These are phyloP conservation scores for Ogataea naganishii DNA, from an alignment of 805 yeast genomes.

Conservation along the genomic window DNA sequence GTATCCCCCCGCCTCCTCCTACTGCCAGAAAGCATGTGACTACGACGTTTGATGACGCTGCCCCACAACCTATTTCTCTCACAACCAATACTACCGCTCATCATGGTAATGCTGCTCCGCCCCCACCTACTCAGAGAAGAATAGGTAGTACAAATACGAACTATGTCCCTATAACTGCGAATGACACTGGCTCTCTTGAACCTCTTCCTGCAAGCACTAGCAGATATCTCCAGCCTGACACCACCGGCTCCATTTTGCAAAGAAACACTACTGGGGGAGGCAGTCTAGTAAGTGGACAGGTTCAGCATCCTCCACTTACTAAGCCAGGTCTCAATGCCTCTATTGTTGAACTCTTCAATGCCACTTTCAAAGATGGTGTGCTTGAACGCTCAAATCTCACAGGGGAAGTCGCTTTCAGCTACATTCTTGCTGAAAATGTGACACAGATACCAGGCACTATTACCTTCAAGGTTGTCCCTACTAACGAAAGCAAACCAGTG, in stretches of 20 bases:
- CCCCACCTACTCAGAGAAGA: slow-evolving; percentile 24
- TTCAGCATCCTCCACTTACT: slow-evolving; percentile 43
- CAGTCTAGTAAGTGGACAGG: slow-evolving; percentile 23
- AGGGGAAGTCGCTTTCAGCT: slow-evolving; percentile 85
- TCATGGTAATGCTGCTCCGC: slow-evolving; percentile 22
- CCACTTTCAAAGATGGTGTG: slow-evolving; percentile 61
- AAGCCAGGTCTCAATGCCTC: slow-evolving; percentile 71
- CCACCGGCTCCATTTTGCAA: slow-evolving; percentile 30
- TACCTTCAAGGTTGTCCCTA: slow-evolving; percentile 28
- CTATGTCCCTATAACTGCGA: not conserved
- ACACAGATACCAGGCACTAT: slow-evolving; percentile 31
- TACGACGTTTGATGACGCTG: slow-evolving; percentile 2
- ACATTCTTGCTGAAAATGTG: slow-evolving; percentile 28
- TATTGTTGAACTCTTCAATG: slow-evolving; percentile 78
- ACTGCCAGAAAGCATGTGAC: slow-evolving; percentile 22
- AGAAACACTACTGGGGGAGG: slow-evolving; percentile 25
- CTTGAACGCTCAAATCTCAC: slow-evolving; percentile 51
- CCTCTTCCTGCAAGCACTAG: slow-evolving; percentile 1
- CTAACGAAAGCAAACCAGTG: slow-evolving; percentile 31
- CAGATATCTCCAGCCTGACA: slow-evolving; percentile 28
- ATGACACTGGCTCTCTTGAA: not conserved
- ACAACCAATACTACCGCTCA: slow-evolving; percentile 6
- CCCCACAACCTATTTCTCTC: not conserved
- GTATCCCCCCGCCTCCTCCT: slow-evolving; percentile 25
- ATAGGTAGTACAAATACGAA: not conserved